Evolutionary conservation across 1,139 yeast species (phyloP).

Genomic region (Arxiozyma heterogenica): DNA sequence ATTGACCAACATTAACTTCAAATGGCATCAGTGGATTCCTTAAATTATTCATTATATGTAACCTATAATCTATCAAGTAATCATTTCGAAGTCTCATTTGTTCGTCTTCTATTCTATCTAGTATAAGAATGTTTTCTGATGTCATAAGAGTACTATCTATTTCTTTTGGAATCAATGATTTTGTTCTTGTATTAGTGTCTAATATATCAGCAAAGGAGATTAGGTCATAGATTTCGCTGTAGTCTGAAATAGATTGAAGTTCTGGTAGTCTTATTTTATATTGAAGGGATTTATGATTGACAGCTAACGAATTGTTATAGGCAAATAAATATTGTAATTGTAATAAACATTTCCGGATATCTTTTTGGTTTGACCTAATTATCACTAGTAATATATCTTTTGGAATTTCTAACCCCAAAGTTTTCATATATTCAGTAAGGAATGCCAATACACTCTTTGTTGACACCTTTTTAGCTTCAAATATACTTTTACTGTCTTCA

Average conservation of each 20-base stretch:
- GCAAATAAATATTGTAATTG: constrained; percentile 45
- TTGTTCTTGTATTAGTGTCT: constrained; percentile 20
- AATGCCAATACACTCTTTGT: constrained; percentile 28
- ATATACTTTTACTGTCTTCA: constrained; percentile 36
- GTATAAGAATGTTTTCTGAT: constrained; percentile 31
- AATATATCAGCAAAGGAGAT: constrained; percentile 38
- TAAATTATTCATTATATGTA: constrained; percentile 21
- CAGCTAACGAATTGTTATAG: neutral
- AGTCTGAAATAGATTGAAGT: neutral
- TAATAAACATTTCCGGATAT: constrained; percentile 48
- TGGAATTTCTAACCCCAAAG: constrained; percentile 35
- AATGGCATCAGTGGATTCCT: constrained; percentile 24
- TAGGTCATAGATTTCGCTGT: constrained; percentile 27
- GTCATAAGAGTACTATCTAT: constrained; percentile 35
- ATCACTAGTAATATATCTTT: constrained; percentile 32
- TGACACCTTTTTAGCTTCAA: constrained; percentile 26
- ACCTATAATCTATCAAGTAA: constrained; percentile 24
- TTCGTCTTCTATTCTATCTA: constrained; percentile 28
- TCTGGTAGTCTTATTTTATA: neutral
- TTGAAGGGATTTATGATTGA: neutral
- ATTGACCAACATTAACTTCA: constrained; percentile 35
- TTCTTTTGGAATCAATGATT: constrained; percentile 37
- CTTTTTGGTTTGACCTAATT: constrained; percentile 34
- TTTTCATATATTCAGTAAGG: constrained; percentile 32
- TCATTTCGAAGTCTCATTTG: constrained; percentile 21